These are phyloP conservation scores for Rhizoclosmatium globosum DNA, from an alignment of 192 early-diverging fungal species.

Conservation along the genomic window DNA sequence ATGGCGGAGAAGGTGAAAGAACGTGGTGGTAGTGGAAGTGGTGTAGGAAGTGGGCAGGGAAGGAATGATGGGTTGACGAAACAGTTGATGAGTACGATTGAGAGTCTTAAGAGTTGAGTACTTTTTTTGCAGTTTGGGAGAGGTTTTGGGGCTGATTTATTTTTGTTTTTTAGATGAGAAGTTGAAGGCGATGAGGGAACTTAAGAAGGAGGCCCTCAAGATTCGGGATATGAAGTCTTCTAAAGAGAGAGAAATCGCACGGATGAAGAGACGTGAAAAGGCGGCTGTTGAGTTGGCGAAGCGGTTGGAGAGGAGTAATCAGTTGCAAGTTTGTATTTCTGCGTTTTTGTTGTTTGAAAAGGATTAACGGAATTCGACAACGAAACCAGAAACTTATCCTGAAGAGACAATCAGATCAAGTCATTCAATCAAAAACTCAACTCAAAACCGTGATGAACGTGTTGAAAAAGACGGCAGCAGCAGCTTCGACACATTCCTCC, in stretches of 20 bases:
- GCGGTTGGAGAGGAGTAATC: slow-evolving; percentile 49
- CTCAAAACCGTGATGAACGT: slow-evolving; percentile 36
- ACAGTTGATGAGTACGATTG: slow-evolving; percentile 71
- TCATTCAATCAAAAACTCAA: slow-evolving; percentile 44
- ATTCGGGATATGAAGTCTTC: slow-evolving; percentile 67
- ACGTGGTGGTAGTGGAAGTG: slow-evolving; percentile 16
- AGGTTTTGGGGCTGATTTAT: background rate
- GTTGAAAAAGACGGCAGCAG: slow-evolving; percentile 17
- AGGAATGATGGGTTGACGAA: slow-evolving; percentile 66
- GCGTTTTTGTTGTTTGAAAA: background rate
- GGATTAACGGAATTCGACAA: background rate
- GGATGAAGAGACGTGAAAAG: slow-evolving; percentile 47
- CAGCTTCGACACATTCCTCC: background rate
- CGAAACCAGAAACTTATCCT: slow-evolving; percentile 59
- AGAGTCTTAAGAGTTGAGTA: slow-evolving; percentile 65
- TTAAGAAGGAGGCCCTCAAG: slow-evolving; percentile 71
- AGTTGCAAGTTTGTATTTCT: slow-evolving; percentile 37
- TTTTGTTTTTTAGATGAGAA: slow-evolving; percentile 65
- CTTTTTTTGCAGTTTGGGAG: slow-evolving; percentile 10
- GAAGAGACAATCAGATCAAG: slow-evolving; percentile 66
- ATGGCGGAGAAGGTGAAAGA: slow-evolving; percentile 47
- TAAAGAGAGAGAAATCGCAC: slow-evolving; percentile 61
- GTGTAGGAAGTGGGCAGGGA: slow-evolving; percentile 19
- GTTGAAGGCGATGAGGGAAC: slow-evolving; percentile 76
- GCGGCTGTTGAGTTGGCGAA: slow-evolving; percentile 50